These are phyloP conservation scores for Rutstroemia sp. DNA, from an alignment of 2,329 filamentous ascomycete species.

Conservation along the genomic window DNA sequence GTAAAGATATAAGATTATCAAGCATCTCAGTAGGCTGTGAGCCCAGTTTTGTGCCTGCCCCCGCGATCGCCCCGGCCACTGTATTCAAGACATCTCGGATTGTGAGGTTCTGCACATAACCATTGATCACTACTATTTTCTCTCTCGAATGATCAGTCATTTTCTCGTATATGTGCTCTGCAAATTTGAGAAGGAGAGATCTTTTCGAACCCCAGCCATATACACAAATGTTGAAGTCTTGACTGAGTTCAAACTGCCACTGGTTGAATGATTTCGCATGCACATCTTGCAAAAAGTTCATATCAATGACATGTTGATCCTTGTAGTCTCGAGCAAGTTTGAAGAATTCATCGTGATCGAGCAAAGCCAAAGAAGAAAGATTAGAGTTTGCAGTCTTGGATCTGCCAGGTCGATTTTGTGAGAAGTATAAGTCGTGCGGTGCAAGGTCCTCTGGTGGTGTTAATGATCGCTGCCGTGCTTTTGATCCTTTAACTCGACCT, in stretches of 20 bases:
- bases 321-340: conserved; percentile 50
- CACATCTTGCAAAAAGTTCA: conserved; percentile 63
- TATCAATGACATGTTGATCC: conserved; percentile 64
- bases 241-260: conserved; percentile 83
- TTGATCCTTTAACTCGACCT: conserved; percentile 39
- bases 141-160: conserved; percentile 25
- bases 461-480: conserved; percentile 46
- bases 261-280: conserved; percentile 81
- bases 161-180: conserved; percentile 54
- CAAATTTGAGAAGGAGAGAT: conserved; percentile 66
- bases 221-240: conserved; percentile 82
- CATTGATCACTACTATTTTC: conserved; percentile 79
- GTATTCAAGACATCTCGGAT: conserved; percentile 64
- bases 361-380: conserved; percentile 62
- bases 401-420: conserved; percentile 76
- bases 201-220: conserved; percentile 93
- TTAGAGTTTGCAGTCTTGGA: conserved; percentile 84
- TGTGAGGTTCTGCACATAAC: conserved; percentile 62
- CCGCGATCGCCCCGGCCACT: conserved; percentile 55
- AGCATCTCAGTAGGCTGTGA: conserved; percentile 57
- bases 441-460: conserved; percentile 64
- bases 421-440: conserved; percentile 87
- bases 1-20: conserved; percentile 54
- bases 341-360: conserved; percentile 92
- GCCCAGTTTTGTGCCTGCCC: conserved; percentile 35